Evolutionary conservation across 768 basidiomycete genomes (phyloP).

Genomic region (Serendipita sp.): DNA sequence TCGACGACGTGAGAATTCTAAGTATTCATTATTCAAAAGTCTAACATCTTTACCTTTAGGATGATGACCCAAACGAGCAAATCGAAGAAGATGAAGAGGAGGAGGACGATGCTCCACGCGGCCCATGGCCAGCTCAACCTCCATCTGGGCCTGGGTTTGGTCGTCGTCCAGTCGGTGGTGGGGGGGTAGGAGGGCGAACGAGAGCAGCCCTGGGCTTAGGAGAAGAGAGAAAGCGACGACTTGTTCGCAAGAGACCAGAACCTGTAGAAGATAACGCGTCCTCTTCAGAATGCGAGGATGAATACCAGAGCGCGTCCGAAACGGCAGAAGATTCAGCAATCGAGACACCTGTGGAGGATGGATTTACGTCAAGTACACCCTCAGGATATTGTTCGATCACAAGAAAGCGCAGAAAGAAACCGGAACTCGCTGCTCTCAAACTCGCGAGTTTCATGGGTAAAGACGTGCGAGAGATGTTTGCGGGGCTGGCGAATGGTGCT

Average conservation of each 20-base stretch:
- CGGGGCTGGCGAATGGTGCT: background rate
- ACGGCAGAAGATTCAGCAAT: constrained; percentile 2
- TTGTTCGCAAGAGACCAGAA: background rate
- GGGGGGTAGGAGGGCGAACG: background rate
- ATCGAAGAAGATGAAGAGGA: constrained; percentile 3
- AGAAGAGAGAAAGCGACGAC: background rate
- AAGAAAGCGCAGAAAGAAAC: background rate
- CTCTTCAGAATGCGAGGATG: background rate
- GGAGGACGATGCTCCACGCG: background rate
- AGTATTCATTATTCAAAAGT: background rate
- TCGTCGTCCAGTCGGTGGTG: background rate
- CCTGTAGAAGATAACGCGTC: background rate
- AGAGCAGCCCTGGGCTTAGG: background rate
- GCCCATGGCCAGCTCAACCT: background rate
- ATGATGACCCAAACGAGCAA: background rate
- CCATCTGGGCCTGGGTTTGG: background rate
- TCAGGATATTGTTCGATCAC: background rate
- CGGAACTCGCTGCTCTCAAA: background rate
- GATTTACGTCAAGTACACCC: background rate
- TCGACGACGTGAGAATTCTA: constrained; percentile 8
- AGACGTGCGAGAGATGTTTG: background rate
- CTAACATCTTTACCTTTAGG: background rate
- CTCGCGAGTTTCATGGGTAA: background rate
- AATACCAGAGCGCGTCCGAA: background rate
- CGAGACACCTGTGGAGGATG: background rate